Base-by-base conservation (phyloP, 2,329 filamentous ascomycete species). In the Phyllosticta capitalensis region DNA sequence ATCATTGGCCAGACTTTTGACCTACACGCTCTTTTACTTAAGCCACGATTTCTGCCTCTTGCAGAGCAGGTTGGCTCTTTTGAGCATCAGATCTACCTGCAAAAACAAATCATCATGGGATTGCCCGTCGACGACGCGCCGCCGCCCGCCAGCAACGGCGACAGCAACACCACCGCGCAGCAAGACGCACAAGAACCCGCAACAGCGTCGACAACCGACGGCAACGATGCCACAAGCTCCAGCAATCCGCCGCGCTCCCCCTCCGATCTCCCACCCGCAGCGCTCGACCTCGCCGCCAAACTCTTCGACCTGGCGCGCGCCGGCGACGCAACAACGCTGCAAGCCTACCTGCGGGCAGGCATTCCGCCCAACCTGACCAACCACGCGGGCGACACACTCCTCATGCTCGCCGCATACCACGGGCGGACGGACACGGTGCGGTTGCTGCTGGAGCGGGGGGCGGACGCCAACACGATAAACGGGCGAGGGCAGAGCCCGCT, bases 391-490 rank as follows among this genome's bases (percentile, higher is more conserved):
- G 86, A 90, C 68, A 88, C 82, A n/a, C 71, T 90, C 62, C 75
- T 90, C 61, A 90, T 90, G 87, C 79, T 90, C 1, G 83, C 86
- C 0, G 80, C 85, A 0, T 90, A 90, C 65, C 81, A 89, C 64
- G 86, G 86, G 10, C 83, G 89, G 58, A 76, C 79, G 1, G 76
- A 80, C 0, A 78, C 87, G 0, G 83, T 86, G 24, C 76, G 74
- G 53, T 75, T 87, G 61, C 77, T 90, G 10, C 70, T 89, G 1
- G 74, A 81, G 26, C 77, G 83, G 61, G 84, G 84, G 1, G 85
- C 85, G 1, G 84, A 89, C 65, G 79, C 85, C 0, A 88, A 90
- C 69, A 76, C 80, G 1, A 67, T 89, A 26, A 90, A 90, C 63
- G 86, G 86, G 62, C 74, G 81, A 52, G 83, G 83, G 0, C 87